A percentile compares a stretch with the other conserved stretches of the same genome.
phyloP scores from a whole-genome alignment of 176 grass and related monocot species.

The Saccharum spontaneum region DNA sequence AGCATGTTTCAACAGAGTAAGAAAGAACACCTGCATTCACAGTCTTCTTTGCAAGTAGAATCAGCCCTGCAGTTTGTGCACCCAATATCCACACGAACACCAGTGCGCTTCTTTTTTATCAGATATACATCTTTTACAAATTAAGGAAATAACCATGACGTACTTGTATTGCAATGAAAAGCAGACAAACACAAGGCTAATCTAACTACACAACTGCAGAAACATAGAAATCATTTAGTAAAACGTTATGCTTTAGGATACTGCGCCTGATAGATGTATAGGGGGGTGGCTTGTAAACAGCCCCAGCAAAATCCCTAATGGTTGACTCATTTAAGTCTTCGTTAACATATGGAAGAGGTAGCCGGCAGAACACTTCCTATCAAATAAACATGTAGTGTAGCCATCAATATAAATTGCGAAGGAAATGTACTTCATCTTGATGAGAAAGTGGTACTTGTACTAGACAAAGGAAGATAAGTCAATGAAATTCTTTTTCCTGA shows the following conservation, averaged over 20 bases:
- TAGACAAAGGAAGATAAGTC: background rate
- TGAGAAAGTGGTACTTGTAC: conserved; percentile 4
- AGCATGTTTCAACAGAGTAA: conserved; percentile 12
- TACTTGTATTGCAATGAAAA: conserved; percentile 16
- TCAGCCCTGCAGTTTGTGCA: conserved; percentile 75
- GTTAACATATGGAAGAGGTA: conserved; percentile 89
- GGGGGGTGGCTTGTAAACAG: conserved; percentile 56
- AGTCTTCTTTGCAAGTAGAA: conserved; percentile 88
- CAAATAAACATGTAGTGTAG: conserved; percentile 40
- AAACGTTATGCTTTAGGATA: conserved; percentile 62
- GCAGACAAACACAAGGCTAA: background rate
- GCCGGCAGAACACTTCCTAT: conserved; percentile 79
- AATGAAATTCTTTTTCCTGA: background rate
- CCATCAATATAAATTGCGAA: conserved; percentile 20
- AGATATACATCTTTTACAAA: conserved; percentile 83
- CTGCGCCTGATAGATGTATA: conserved; percentile 84
- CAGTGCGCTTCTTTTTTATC: conserved; percentile 83
- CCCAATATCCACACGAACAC: conserved; percentile 62
- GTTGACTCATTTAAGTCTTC: conserved; percentile 84
- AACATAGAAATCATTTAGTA: conserved; percentile 11
- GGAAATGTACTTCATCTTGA: conserved; percentile 8
- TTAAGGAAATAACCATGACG: conserved; percentile 47
- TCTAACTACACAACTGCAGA: conserved; percentile 23
- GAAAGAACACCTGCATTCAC: conserved; percentile 86
- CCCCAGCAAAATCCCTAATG: conserved; percentile 51